phyloP scores from a whole-genome alignment of 345 rosid genomes.

The Sonneratia caseolaris region DNA sequence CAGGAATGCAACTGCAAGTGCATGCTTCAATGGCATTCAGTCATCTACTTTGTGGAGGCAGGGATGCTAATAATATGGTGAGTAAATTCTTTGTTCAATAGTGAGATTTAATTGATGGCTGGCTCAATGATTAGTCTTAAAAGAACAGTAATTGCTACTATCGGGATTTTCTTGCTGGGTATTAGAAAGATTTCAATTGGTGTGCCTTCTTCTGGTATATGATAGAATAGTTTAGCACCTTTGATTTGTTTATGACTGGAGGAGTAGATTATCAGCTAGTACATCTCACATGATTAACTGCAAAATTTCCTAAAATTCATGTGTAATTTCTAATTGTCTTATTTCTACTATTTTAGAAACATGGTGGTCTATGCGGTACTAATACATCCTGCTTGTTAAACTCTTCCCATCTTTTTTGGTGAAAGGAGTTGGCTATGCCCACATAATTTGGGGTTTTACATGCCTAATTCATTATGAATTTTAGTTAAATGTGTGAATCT shows the following conservation, averaged over 20 bases:
- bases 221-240: background rate
- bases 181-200: background rate
- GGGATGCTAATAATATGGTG: conserved; percentile 94
- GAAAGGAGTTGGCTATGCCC: background rate
- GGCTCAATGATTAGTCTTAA: background rate
- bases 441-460: background rate
- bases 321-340: background rate
- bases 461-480: background rate
- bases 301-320: background rate
- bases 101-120: background rate
- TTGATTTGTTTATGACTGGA: background rate
- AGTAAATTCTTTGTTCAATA: conserved; percentile 15
- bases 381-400: conserved; percentile 19
- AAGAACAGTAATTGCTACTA: background rate
- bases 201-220: background rate
- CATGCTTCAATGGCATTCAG: conserved; percentile 85
- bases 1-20: conserved; percentile 99
- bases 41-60: conserved; percentile 97
- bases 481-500: background rate
- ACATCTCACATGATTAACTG: background rate
- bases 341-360: conserved; percentile 31
- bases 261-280: background rate
- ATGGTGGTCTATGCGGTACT: conserved; percentile 99
- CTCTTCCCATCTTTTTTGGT: background rate
- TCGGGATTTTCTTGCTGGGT: background rate